phyloP scores from a whole-genome alignment of 208 protist genomes.

The Strigomonas culicis region DNA sequence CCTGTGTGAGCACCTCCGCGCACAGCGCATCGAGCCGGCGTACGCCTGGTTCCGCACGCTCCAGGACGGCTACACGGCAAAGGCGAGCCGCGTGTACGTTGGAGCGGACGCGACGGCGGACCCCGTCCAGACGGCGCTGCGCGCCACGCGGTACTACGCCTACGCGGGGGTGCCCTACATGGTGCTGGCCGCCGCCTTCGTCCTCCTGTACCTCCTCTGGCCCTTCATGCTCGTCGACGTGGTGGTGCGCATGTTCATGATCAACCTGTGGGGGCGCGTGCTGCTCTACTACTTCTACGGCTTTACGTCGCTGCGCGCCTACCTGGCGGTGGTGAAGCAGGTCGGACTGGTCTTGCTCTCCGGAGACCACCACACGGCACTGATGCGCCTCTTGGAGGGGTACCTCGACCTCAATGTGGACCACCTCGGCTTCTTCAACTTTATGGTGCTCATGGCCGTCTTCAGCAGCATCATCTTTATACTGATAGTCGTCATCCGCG shows the following conservation, averaged over 20 bases:
- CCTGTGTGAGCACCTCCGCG: background rate
- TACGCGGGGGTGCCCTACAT: slow-evolving; percentile 9
- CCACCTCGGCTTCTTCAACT: slow-evolving; percentile 32
- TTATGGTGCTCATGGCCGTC: slow-evolving; percentile 37
- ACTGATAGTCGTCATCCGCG: background rate
- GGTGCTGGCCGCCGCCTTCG: background rate
- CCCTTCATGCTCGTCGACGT: slow-evolving; percentile 26
- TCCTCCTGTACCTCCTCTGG: slow-evolving; percentile 20
- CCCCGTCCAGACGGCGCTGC: background rate
- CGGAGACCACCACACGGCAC: slow-evolving; percentile 28
- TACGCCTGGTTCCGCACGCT: background rate
- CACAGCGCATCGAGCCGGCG: background rate
- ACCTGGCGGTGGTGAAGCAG: slow-evolving; percentile 19
- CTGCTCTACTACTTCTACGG: slow-evolving; percentile 67
- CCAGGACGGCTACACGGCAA: background rate
- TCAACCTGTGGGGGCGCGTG: slow-evolving; percentile 56
- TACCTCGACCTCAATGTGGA: slow-evolving; percentile 27
- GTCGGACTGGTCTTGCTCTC: slow-evolving; percentile 16
- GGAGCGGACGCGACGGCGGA: background rate
- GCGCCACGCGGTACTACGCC: slow-evolving; percentile 15
- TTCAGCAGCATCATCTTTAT: slow-evolving; percentile 20
- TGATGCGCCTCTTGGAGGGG: slow-evolving; percentile 15
- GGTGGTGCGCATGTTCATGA: slow-evolving; percentile 30
- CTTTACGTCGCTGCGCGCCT: slow-evolving; percentile 24
- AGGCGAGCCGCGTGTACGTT: background rate